Evolutionary conservation across 345 rosid species (phyloP), one percentile per base, ranked within the genome.

Genomic region (Eucalyptus guilfoylei): DNA sequence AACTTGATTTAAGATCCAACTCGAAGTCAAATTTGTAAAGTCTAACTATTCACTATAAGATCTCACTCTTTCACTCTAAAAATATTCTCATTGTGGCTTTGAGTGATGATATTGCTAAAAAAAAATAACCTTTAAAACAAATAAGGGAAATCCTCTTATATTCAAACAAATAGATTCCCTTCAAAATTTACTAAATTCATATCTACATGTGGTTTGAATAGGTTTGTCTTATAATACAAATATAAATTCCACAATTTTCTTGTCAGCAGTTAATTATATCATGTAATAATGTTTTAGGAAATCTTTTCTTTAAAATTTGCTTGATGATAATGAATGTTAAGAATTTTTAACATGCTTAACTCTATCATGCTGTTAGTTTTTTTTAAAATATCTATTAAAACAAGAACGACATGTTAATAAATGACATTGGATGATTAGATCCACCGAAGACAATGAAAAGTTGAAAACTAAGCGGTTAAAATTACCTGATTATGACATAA

Each of bases 51-150:
- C 69, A 12, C 16, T 12, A 62, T 3, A 62, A 62, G 4, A 30
- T 62, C n/a, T 60, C 0, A 2, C 32, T 28, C 8, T 28, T 62
- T 23, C 2, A 52, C 58, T 8, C 26, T 52, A 52, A 0, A 52
- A 19, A 52, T 10, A 3, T 5, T 52, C 5, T 52, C 0, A 0
- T 26, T 1, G n/a, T n/a, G n/a, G 0, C 3, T 0, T 60, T 28
- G 32, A 60, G 32, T 9, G 4, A 60, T 15, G 0, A n/a, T n/a
- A 37, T 76, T 76, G 13, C 13, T 5, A 0, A 6, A 47, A 10
- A 76, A 76, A 76, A 6, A 69, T 34, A 3, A 34, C 44, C 26
- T 4, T 37, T 34, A 69, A 34, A 69, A 69, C 42, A 37, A 37
- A 76, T 76, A 19, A 37, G 28, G 47, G 12, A 76, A 37, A 23